Conservation (phyloP, 495 filamentous ascomycete genomes). For the Echria macrotheca region DNA sequence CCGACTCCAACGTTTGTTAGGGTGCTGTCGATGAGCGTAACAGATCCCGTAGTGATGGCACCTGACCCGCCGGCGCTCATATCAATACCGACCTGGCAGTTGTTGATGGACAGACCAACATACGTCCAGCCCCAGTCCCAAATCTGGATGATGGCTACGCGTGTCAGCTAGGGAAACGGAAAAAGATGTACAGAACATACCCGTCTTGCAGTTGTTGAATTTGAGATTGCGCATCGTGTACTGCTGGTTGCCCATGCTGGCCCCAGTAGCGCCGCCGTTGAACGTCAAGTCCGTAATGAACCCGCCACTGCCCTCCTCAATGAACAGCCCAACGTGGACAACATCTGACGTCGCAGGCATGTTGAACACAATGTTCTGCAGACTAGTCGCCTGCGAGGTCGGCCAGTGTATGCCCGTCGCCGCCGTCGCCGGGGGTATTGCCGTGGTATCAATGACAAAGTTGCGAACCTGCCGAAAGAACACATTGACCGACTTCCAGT, state of each 20-base stretch:
- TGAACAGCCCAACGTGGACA: constrained; percentile 70
- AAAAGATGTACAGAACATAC: too few species aligned
- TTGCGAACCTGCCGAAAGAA: constrained; percentile 78
- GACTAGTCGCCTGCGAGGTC: constrained; percentile 66
- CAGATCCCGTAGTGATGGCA: constrained; percentile 49
- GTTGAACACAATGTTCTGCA: constrained; percentile 72
- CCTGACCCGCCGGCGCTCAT: constrained; percentile 48
- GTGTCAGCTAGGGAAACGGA: too few species aligned
- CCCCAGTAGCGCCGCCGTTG: constrained; percentile 64
- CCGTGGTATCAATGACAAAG: constrained; percentile 67
- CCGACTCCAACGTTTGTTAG: constrained; percentile 65
- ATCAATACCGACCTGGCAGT: constrained; percentile 58
- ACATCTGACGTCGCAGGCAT: constrained; percentile 55
- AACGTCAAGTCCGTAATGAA: constrained; percentile 62
- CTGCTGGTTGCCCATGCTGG: constrained; percentile 70
- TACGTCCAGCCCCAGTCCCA: constrained; percentile 56
- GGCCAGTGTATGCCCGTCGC: constrained; percentile 75
- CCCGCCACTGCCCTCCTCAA: constrained; percentile 64
- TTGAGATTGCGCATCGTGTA: constrained; percentile 71
- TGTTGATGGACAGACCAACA: constrained; percentile 54
- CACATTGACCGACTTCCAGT: constrained; percentile 60
- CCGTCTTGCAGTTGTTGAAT: constrained; percentile 56
- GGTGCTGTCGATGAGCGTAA: constrained; percentile 64
- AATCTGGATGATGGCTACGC: constrained; percentile 49
- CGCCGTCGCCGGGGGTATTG: constrained; percentile 46